Evolutionary conservation across 805 yeast genomes (phyloP).

Genomic region (Suhomyces emberorum): DNA sequence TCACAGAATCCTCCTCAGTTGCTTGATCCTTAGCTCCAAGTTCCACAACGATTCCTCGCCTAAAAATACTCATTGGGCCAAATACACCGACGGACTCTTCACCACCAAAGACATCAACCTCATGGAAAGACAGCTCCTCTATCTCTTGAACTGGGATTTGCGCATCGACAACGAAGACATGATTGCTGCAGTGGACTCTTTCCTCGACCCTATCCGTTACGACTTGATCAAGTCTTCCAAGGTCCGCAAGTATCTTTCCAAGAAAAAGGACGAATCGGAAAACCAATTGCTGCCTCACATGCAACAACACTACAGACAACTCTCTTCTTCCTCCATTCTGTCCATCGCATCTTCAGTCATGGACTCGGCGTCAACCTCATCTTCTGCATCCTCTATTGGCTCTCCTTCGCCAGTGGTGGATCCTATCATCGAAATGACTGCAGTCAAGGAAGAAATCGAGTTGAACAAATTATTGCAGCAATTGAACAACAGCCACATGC

Average conservation of each 20-base stretch:
- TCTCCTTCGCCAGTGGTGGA: constrained; percentile 17
- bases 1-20: constrained; percentile 73
- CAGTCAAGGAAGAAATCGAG: constrained; percentile 32
- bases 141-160: constrained; percentile 69
- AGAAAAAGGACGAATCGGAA: constrained; percentile 1
- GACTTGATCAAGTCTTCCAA: constrained; percentile 32
- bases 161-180: constrained; percentile 45
- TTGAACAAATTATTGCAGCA: constrained; percentile 20
- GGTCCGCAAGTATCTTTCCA: constrained; percentile 27
- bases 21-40: constrained; percentile 69
- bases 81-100: constrained; percentile 72
- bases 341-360: not conserved
- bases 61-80: constrained; percentile 76
- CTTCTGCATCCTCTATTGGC: constrained; percentile 7
- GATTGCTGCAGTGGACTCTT: constrained; percentile 36
- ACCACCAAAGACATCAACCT: constrained; percentile 64
- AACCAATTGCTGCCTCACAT: constrained; percentile 1
- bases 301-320: constrained; percentile 8
- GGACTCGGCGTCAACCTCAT: constrained; percentile 8
- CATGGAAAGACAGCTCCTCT: constrained; percentile 76
- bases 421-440: constrained; percentile 35
- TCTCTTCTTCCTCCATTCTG: constrained; percentile 11
- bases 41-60: constrained; percentile 78
- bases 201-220: constrained; percentile 51
- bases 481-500: too few species aligned